phyloP scores from a whole-genome alignment of 805 yeast species.

The Kodamaea kaohsiungensis region DNA sequence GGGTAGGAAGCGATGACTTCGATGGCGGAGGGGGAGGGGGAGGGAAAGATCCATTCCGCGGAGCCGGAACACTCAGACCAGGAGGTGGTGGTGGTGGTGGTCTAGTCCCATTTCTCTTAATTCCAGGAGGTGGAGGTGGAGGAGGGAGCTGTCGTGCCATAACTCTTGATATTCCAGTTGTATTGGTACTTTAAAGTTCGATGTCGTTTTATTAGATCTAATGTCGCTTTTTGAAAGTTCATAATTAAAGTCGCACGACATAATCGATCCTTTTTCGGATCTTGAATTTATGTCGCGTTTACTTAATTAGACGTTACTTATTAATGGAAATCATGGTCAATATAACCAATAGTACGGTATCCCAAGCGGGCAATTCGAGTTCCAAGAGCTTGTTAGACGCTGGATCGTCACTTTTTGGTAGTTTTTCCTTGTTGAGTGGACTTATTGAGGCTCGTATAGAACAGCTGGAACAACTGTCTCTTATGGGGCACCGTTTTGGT shows the following conservation, averaged over 20 bases:
- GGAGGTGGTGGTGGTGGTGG: slow-evolving; percentile 8
- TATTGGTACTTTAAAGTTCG: neutral
- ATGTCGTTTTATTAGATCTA: neutral
- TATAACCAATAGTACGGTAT: neutral
- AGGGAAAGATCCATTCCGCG: neutral
- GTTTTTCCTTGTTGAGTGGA: slow-evolving; percentile 2
- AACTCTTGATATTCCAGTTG: neutral
- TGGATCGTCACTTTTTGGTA: neutral
- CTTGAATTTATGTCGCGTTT: neutral
- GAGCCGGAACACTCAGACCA: neutral
- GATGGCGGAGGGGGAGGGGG: slow-evolving; percentile 12
- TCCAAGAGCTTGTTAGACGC: neutral
- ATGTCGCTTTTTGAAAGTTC: too few species aligned
- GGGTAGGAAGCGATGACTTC: slow-evolving; percentile 12
- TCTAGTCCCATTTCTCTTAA: neutral
- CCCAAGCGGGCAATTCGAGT: neutral
- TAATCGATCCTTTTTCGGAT: too few species aligned
- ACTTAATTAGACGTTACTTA: neutral
- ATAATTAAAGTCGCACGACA: too few species aligned
- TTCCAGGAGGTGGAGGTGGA: slow-evolving; percentile 3
- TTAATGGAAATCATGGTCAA: neutral
- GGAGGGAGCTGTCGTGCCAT: slow-evolving; percentile 5
- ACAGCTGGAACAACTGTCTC: slow-evolving; percentile 8
- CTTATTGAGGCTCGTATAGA: slow-evolving; percentile 14
- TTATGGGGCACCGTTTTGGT: slow-evolving; percentile 19